Conservation (phyloP, 2,329 filamentous ascomycete species). For the Aspergillus pseudoterreus region DNA sequence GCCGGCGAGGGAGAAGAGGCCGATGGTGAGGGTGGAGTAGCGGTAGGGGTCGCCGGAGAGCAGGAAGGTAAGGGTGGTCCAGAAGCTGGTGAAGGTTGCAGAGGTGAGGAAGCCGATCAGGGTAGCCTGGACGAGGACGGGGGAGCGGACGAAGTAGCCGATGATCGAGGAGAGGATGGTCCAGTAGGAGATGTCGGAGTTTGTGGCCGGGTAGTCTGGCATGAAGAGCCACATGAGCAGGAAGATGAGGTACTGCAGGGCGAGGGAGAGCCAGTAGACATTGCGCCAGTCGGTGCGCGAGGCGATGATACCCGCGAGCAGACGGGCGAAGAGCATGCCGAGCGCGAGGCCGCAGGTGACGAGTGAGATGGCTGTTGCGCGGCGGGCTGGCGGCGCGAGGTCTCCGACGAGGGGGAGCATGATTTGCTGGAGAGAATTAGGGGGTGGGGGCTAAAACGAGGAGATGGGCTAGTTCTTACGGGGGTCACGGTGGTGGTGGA, state of each 20-base stretch:
- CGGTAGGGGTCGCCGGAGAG: constrained; percentile 66
- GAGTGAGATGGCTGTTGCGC: constrained; percentile 67
- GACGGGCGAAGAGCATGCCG: constrained; percentile 70
- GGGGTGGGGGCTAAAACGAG: background rate
- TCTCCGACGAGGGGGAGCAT: constrained; percentile 81
- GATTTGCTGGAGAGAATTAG: constrained; percentile 44
- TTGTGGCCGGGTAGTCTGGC: constrained; percentile 76
- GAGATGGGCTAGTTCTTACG: constrained; percentile 10
- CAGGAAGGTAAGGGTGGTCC: constrained; percentile 77
- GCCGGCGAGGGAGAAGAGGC: constrained; percentile 74
- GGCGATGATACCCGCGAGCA: constrained; percentile 71
- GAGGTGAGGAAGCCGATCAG: constrained; percentile 62
- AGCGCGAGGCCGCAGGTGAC: constrained; percentile 72
- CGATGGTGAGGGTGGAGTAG: constrained; percentile 66
- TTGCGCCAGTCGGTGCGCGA: constrained; percentile 71
- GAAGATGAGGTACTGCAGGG: constrained; percentile 65
- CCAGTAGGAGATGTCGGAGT: constrained; percentile 63
- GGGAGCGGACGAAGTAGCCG: constrained; percentile 60
- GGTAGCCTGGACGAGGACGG: constrained; percentile 66
- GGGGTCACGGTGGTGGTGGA: constrained; percentile 79
- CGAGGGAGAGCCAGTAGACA: constrained; percentile 75
- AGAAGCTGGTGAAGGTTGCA: constrained; percentile 63
- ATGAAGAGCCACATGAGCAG: constrained; percentile 66
- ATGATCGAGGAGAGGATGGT: constrained; percentile 63
- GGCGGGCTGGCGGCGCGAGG: constrained; percentile 65